Base-by-base conservation (phyloP, 352 stramenopile genomes). In the Globisporangium viniferum region DNA sequence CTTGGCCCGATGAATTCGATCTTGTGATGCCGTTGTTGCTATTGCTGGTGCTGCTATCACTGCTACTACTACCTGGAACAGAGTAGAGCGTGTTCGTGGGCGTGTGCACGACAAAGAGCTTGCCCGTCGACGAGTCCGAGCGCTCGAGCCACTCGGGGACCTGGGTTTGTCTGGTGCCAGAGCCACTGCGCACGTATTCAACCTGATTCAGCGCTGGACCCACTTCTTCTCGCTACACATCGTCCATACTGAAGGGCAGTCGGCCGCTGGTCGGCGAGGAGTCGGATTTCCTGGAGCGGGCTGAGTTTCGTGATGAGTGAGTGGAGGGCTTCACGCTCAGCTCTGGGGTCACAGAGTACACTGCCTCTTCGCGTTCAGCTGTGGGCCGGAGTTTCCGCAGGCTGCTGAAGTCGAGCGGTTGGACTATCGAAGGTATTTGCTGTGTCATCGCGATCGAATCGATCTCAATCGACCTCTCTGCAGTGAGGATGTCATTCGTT, bases 101-200 rank as follows among this genome's bases (percentile, higher is more conserved):
- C 2, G 70, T 73, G 31, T 73, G 66, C 2, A 73, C 29, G 33
- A 64, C 61, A 18, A 66, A 73, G 22, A 58, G 55, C 62, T 65
- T 67, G 3, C 70, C 66, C 15, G 70, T 66, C 1, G 49, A 36
- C 8, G 49, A 9, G 5, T 75, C 67, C 2, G 27, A n/a, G 3
- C 61, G 56, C 35, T 62, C 44, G 22, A 75, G 49, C 70, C 70
- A 75, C 56, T 62, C 59, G 2, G 70, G 70, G 8, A 64, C 1
- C 20, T 62, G 24, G 3, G 27, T 41, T 15, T 67, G 70, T n/a
- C 35, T 61, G 10, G 20, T 5, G 0, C 70, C 70, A 4, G 70
- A 70, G 3, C 41, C 18, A 2, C 62, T 35, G 18, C 72, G 46
- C 10, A 72, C 53, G 41, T 72, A 76, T 5, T 46, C 56, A n/a